Percentiles rank a stretch among this genome's conserved stretches.
These are phyloP conservation scores for Talaromyces sp. DNA, from an alignment of 2,329 filamentous ascomycete genomes.

Conservation along the genomic window DNA sequence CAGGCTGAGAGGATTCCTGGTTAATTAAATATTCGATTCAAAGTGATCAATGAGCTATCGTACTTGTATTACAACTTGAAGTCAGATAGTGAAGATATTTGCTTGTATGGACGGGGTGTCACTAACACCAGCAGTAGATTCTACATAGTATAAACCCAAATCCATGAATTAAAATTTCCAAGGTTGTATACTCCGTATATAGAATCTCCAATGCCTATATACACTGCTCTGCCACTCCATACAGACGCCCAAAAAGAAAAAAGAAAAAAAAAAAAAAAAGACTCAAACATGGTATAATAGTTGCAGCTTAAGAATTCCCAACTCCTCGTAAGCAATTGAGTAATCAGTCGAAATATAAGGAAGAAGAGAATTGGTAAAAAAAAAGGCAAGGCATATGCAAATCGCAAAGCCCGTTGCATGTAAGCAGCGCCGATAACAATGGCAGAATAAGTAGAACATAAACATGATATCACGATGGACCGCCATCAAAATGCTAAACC, in stretches of 20 bases:
- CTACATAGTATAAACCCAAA: too few relatives aligned
- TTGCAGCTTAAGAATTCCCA: conserved; percentile 13
- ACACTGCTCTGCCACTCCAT: conserved; percentile 10
- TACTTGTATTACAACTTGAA: too few relatives aligned
- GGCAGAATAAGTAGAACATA: conserved; percentile 26
- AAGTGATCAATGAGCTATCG: too few relatives aligned
- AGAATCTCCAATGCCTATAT: conserved; percentile 21
- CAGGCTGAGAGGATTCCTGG: too few relatives aligned
- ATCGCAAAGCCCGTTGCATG: conserved; percentile 26
- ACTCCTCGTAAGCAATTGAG: conserved; percentile 4
- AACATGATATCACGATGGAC: conserved; percentile 17
- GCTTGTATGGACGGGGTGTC: too few relatives aligned
- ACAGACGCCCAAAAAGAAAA: conserved; percentile 8
- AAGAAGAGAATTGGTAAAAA: neutral
- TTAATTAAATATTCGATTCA: too few relatives aligned
- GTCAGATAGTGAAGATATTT: too few relatives aligned
- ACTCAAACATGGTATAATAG: conserved; percentile 20
- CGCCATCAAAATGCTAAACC: conserved; percentile 15
- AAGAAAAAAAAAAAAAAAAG: neutral
- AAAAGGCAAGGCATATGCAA: conserved; percentile 19
- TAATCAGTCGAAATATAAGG: neutral
- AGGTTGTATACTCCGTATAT: neutral
- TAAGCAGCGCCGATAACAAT: conserved; percentile 28
- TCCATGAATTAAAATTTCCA: too few relatives aligned
- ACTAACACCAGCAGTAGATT: too few relatives aligned